Conservation (phyloP, 768 basidiomycete species). For the Infundibulicybe gibba region DNA sequence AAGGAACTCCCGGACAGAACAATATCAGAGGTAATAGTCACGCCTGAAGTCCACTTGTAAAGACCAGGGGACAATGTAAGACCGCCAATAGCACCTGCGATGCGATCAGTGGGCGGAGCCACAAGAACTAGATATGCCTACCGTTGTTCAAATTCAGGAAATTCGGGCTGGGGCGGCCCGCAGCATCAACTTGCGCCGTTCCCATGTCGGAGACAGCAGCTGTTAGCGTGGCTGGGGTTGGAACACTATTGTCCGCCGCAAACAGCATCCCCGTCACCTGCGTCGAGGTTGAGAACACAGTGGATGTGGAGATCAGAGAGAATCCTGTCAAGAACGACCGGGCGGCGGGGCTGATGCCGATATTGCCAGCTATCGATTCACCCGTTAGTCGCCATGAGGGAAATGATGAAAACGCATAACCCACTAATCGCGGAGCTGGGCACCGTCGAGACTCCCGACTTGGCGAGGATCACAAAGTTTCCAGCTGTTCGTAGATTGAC, state of each 20-base stretch:
- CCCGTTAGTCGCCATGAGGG: too few species aligned
- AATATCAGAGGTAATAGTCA: slow-evolving; percentile 10
- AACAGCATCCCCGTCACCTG: slow-evolving; percentile 17
- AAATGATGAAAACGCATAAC: neutral
- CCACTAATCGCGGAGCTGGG: slow-evolving; percentile 7
- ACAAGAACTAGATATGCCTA: neutral
- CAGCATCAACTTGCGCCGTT: slow-evolving; percentile 17
- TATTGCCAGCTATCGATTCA: too few species aligned
- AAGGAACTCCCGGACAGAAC: neutral
- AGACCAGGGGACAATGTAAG: slow-evolving; percentile 8
- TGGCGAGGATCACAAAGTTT: slow-evolving; percentile 9
- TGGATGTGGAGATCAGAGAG: too few species aligned
- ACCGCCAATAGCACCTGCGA: slow-evolving; percentile 12
- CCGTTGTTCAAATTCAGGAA: slow-evolving; percentile 13
- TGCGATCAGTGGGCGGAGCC: neutral
- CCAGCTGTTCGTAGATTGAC: slow-evolving; percentile 10
- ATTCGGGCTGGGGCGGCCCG: slow-evolving; percentile 9
- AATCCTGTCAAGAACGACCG: too few species aligned
- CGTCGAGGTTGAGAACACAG: slow-evolving; percentile 12
- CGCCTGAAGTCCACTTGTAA: slow-evolving; percentile 12
- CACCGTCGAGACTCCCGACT: slow-evolving; percentile 11
- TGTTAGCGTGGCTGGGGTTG: slow-evolving; percentile 16
- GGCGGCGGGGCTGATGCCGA: too few species aligned
- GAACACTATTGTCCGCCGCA: slow-evolving; percentile 13
- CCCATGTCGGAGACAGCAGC: slow-evolving; percentile 14